Percentiles rank a stretch among this genome's conserved stretches.
phyloP scores from a whole-genome alignment of 345 rosid species.

The Hevea brasiliensis region DNA sequence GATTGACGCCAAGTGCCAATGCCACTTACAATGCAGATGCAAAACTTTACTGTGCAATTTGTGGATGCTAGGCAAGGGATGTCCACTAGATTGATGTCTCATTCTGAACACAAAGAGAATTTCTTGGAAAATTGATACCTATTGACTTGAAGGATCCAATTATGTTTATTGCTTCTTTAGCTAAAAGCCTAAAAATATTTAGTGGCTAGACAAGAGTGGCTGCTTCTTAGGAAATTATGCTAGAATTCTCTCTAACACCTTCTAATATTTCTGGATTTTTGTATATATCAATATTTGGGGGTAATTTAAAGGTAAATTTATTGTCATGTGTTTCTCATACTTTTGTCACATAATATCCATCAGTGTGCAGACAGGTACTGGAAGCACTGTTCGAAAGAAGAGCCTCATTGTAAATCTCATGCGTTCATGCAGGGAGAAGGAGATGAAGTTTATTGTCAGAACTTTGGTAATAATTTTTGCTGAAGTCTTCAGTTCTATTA shows the following conservation, averaged over 20 bases:
- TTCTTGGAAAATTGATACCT: not conserved
- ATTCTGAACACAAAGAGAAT: not conserved
- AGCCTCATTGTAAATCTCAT: conserved; percentile 74
- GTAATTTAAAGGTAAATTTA: not conserved
- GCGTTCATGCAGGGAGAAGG: conserved; percentile 84
- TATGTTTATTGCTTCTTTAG: not conserved
- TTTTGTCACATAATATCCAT: conserved; percentile 37
- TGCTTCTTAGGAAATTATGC: not conserved
- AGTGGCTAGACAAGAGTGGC: not conserved
- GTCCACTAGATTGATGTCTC: not conserved
- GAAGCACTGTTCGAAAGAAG: conserved; percentile 76
- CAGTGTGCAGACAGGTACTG: conserved; percentile 84
- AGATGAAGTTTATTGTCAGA: conserved; percentile 85
- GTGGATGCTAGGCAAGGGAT: not conserved
- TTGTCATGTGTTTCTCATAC: conserved; percentile 9
- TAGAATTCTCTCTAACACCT: not conserved
- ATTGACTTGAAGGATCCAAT: not conserved
- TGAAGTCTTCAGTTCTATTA: not conserved
- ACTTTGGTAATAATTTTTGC: conserved; percentile 58
- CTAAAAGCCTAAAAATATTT: not conserved
- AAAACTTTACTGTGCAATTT: not conserved
- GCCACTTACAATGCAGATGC: not conserved
- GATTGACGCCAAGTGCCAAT: not conserved
- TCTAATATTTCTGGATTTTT: not conserved
- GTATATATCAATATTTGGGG: not conserved